Evolutionary conservation across 345 rosid genomes (phyloP), one percentile per base, ranked within the genome.

Genomic region (Pseudoturritis turrita): DNA sequence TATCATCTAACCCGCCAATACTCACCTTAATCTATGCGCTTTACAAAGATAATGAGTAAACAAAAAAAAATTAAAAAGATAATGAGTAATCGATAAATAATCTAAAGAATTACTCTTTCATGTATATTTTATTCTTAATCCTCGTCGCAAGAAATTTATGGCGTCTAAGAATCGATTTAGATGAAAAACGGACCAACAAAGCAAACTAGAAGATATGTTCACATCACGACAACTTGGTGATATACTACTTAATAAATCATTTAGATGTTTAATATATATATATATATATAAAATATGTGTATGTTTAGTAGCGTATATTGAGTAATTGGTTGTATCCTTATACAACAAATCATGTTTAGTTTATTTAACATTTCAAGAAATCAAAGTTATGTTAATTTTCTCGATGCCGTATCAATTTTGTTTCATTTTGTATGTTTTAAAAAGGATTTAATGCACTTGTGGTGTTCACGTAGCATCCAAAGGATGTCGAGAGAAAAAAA

Each of bases 161-260:
- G 74, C 79, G 79, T 68, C 74, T 75, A 75, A 61, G 79, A 62
- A 25, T 52, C 35, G 15, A 22, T 75, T 62, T 75, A 68, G 74
- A 62, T 68, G 69, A 68, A 51, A 75, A 59, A 61, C 70, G 64
- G 74, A 61, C 70, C 74, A 75, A 75, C 79, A 52, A 75, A 75
- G 69, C 79, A 68, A 75, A 61, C 70, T 60, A 75, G 1, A 60
- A 52, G 2, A 33, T 52, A 18, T 53, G 54, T 44, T 21, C 22
- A 50, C 60, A 58, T 41, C 78, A 60, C 40, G 70, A 68, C 64
- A 68, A 43, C 74, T 65, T 64, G 21, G 29, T 62, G 10, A 39
- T 53, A 50, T 39, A 26, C 39, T 39, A 54, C 61, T 6, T 10
- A 39, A 39, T 4, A 22, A 39, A 59, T 21, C 0, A 6, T 13